Percentiles rank a stretch among this genome's conserved stretches.
phyloP scores from a whole-genome alignment of 257 asterid genomes.

The Fraxinus excelsior region DNA sequence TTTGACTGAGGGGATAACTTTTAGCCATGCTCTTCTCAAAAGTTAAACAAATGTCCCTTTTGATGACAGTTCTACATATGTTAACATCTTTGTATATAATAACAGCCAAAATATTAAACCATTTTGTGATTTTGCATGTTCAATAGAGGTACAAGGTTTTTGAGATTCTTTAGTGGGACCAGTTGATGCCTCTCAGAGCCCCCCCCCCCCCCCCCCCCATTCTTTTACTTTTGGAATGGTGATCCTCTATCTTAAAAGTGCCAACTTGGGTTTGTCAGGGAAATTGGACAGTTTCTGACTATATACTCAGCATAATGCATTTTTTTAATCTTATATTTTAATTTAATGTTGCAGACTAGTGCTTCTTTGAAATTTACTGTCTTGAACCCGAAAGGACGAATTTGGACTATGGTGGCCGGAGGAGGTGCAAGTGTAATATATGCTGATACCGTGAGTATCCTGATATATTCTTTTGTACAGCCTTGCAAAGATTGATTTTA shows the following conservation, averaged over 20 bases:
- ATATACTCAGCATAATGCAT: not conserved
- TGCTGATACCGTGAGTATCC: conserved; percentile 84
- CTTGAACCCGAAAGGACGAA: conserved; percentile 91
- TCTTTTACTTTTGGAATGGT: conserved; percentile 8
- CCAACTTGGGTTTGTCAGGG: not conserved
- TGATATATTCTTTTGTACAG: conserved; percentile 7
- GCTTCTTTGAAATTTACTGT: conserved; percentile 94
- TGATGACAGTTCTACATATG: not conserved
- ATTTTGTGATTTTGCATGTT: not conserved
- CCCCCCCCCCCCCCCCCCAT: too few relatives aligned
- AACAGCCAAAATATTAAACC: not conserved
- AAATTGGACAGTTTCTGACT: not conserved
- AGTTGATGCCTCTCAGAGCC: not conserved
- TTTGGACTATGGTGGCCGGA: conserved; percentile 99
- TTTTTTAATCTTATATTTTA: not conserved
- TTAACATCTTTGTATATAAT: not conserved
- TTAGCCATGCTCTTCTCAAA: conserved; percentile 11
- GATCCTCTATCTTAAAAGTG: not conserved
- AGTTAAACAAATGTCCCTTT: not conserved
- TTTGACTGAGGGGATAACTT: not conserved
- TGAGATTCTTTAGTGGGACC: not conserved
- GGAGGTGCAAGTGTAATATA: conserved; percentile 98
- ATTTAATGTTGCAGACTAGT: conserved; percentile 67
- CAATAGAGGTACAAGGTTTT: not conserved
- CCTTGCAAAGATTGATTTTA: not conserved